phyloP scores from a whole-genome alignment of 1,284 basidiomycete genomes.

The Lentinula novae-zelandiae region DNA sequence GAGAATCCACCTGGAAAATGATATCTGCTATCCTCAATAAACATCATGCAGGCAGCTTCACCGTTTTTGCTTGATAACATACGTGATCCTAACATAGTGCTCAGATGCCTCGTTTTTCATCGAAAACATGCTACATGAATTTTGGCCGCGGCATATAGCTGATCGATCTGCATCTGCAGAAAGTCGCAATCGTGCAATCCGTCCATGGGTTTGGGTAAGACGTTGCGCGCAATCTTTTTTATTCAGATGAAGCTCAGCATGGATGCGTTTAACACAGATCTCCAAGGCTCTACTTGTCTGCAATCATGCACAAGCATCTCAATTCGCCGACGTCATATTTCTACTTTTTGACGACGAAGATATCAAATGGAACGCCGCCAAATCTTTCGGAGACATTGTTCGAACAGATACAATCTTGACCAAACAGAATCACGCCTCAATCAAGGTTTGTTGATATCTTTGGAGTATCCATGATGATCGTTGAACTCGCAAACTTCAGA shows the following conservation, averaged over 20 bases:
- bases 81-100: neutral
- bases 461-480: neutral
- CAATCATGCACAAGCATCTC: slow-evolving; percentile 56
- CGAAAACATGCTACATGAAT: slow-evolving; percentile 34
- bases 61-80: neutral
- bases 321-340: slow-evolving; percentile 65
- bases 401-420: slow-evolving; percentile 59
- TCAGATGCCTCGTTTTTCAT: slow-evolving; percentile 50
- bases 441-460: slow-evolving; percentile 50
- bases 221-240: neutral
- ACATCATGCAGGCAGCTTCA: slow-evolving; percentile 51
- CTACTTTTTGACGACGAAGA: slow-evolving; percentile 60
- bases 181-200: slow-evolving; percentile 50
- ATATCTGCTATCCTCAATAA: slow-evolving; percentile 78
- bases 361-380: slow-evolving; percentile 68
- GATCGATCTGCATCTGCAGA: slow-evolving; percentile 26
- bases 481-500: slow-evolving; percentile 36
- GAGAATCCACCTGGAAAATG: slow-evolving; percentile 55
- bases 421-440: slow-evolving; percentile 72
- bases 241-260: neutral
- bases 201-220: slow-evolving; percentile 70
- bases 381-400: slow-evolving; percentile 66
- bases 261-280: slow-evolving; percentile 43
- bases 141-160: slow-evolving; percentile 47
- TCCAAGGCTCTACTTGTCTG: slow-evolving; percentile 77